A percentile compares a stretch with the other conserved stretches of the same genome.
Conservation (phyloP, 768 basidiomycete genomes). For the Leccinum pellstonianum region DNA sequence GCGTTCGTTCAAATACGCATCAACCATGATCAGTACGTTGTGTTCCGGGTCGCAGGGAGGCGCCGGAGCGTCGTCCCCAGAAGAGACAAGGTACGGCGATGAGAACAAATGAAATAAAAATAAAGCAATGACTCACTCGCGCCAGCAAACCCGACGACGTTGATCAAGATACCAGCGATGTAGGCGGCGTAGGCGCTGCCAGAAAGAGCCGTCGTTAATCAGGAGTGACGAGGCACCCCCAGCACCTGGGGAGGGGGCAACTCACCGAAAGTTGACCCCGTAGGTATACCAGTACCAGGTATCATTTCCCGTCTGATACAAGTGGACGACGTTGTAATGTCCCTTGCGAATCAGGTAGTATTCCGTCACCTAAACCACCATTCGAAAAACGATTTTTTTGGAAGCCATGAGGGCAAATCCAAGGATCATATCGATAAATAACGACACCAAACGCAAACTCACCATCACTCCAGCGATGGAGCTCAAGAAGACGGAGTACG, state of each 20-base stretch:
- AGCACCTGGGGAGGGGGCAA: background rate
- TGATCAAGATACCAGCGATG: constrained; percentile 74
- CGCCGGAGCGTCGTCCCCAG: background rate
- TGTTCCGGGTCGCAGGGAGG: background rate
- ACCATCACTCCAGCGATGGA: constrained; percentile 84
- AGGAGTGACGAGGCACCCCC: background rate
- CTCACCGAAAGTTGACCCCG: constrained; percentile 69
- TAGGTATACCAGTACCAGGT: constrained; percentile 77
- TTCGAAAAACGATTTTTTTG: background rate
- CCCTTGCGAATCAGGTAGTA: constrained; percentile 75
- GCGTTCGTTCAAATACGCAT: background rate
- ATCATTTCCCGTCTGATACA: constrained; percentile 55
- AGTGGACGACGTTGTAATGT: constrained; percentile 66
- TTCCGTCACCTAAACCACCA: constrained; percentile 58
- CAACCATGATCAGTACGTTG: background rate
- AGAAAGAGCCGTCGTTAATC: background rate
- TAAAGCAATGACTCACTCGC: constrained; percentile 47
- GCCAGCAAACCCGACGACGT: constrained; percentile 79
- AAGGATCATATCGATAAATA: background rate
- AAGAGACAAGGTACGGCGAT: background rate
- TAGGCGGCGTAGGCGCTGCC: constrained; percentile 64
- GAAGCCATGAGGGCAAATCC: background rate
- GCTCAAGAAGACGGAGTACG: constrained; percentile 78
- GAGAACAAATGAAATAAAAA: background rate
- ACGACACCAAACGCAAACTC: constrained; percentile 10